phyloP scores from a whole-genome alignment of 2,329 filamentous ascomycete species.

The Botrytis paeoniae region DNA sequence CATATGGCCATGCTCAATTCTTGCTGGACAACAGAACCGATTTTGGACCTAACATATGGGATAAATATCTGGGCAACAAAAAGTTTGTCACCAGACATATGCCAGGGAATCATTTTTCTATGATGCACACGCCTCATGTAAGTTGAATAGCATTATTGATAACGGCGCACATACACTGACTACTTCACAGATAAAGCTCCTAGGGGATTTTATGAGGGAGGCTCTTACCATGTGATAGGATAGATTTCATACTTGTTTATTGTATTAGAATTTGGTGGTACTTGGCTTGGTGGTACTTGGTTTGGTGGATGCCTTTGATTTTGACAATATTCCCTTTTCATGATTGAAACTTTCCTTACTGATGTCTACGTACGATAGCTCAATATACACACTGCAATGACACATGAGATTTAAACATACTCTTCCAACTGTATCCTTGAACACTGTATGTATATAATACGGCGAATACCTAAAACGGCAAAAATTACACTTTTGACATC shows the following conservation, averaged over 20 bases:
- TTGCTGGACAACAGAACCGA: conserved; percentile 19
- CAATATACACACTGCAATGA: neutral
- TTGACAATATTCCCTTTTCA: neutral
- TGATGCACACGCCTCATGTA: conserved; percentile 37
- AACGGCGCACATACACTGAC: neutral
- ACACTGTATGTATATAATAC: neutral
- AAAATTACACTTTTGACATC: neutral
- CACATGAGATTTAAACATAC: neutral
- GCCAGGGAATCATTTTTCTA: conserved; percentile 30
- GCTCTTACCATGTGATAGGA: conserved; percentile 12
- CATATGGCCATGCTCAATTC: conserved; percentile 17
- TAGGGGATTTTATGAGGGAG: conserved; percentile 17
- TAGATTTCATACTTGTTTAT: neutral
- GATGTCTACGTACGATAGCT: neutral
- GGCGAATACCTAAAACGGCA: neutral
- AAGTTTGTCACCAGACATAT: conserved; percentile 45
- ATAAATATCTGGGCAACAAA: conserved; percentile 17
- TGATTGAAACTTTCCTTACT: neutral
- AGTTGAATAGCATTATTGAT: conserved; percentile 27
- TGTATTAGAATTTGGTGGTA: conserved; percentile 8
- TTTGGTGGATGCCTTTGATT: neutral
- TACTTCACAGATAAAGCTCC: conserved; percentile 7
- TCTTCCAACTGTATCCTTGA: neutral
- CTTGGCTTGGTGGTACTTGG: neutral
- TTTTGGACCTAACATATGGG: conserved; percentile 18